Conservation (phyloP, 345 rosid species). For the Hibiscus tridactylites region DNA sequence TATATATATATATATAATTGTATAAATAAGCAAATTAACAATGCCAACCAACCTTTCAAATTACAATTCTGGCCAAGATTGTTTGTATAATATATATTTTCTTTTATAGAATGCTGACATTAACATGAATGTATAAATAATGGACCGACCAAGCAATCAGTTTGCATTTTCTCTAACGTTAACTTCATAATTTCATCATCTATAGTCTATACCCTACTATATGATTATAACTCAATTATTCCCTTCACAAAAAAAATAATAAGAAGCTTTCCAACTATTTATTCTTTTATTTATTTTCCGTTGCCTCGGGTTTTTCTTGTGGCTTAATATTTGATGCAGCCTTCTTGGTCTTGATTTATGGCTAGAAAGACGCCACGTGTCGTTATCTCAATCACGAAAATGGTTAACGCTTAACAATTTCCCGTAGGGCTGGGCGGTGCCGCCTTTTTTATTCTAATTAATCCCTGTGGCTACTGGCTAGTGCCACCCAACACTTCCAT, state of each 20-base stretch:
- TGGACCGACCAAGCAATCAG: slow-evolving; percentile 13
- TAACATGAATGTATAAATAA: neutral
- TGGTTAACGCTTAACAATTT: no score
- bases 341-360: neutral
- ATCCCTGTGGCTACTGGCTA: no score
- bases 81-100: neutral
- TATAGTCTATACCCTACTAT: neutral
- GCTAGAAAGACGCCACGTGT: slow-evolving; percentile 20
- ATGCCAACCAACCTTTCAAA: neutral
- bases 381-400: neutral
- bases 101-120: neutral
- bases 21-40: no score
- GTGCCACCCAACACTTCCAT: no score
- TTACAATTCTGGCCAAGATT: neutral
- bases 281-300: neutral
- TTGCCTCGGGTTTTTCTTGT: neutral
- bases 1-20: no score
- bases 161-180: neutral
- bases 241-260: neutral
- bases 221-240: no score
- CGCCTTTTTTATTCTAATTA: no score
- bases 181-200: neutral
- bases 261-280: neutral
- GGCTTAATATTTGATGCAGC: no score
- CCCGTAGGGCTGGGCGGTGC: no score